Evolutionary conservation across 2,329 filamentous ascomycete species (phyloP).

Genomic region (Claviceps sp.): DNA sequence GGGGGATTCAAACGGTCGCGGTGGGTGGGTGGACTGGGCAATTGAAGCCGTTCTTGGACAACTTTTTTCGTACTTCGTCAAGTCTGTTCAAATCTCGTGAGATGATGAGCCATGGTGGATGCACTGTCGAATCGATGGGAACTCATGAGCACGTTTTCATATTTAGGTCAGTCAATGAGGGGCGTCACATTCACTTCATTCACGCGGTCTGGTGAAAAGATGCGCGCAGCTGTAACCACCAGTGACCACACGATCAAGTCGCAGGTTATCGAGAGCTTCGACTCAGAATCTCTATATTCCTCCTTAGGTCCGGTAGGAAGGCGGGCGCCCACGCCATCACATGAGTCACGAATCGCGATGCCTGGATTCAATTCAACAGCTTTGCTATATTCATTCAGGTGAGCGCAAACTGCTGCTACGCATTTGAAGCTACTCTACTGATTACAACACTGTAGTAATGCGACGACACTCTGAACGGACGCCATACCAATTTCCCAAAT

Average conservation of each 20-base stretch:
- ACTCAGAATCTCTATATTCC: too few relatives aligned
- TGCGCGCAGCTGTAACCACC: too few relatives aligned
- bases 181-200: background rate
- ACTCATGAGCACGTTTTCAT: too few relatives aligned
- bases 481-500: background rate
- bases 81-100: background rate
- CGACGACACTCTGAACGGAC: background rate
- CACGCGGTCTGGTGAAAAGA: too few relatives aligned
- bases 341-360: background rate
- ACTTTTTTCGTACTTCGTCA: background rate
- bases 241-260: too few relatives aligned
- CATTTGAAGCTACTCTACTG: background rate
- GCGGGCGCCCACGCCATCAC: background rate
- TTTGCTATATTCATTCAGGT: background rate
- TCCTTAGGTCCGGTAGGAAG: too few relatives aligned
- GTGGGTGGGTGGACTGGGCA: too few relatives aligned
- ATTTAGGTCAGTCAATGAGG: background rate
- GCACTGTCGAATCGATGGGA: background rate
- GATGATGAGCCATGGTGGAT: background rate
- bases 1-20: too few relatives aligned
- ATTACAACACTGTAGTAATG: background rate
- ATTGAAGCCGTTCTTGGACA: background rate
- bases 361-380: background rate
- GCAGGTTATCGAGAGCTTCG: too few relatives aligned
- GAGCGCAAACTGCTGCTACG: background rate